Percentiles rank a stretch among this genome's conserved stretches.
These are phyloP conservation scores for Waitea zeae DNA, from an alignment of 1,284 basidiomycete species.

Conservation along the genomic window DNA sequence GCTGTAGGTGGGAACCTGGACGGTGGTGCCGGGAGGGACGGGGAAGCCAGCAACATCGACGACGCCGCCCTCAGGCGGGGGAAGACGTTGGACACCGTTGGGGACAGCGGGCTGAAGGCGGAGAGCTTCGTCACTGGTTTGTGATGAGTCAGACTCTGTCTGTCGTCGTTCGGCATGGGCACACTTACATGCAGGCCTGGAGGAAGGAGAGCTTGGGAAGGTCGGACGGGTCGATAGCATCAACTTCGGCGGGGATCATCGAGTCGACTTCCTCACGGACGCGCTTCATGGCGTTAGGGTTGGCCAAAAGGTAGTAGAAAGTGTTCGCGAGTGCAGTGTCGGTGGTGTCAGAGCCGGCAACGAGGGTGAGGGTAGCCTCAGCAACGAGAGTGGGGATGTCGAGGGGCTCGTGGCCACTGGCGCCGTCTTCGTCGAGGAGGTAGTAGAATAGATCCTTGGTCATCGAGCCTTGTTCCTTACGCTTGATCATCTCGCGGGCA, in stretches of 20 bases:
- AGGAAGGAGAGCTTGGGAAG: constrained; percentile 16
- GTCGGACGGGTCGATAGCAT: constrained; percentile 12
- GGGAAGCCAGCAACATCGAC: constrained; percentile 7
- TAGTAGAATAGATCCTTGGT: constrained; percentile 28
- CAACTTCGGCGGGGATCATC: constrained; percentile 8
- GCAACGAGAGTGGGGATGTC: constrained; percentile 5
- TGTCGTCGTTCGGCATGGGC: background rate
- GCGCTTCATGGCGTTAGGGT: constrained; percentile 15
- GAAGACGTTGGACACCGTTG: constrained; percentile 9
- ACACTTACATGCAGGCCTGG: constrained; percentile 18
- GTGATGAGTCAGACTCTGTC: constrained; percentile 1
- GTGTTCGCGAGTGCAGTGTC: constrained; percentile 16
- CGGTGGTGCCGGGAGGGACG: constrained; percentile 3
- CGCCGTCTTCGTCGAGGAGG: constrained; percentile 20
- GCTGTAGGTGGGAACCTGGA: constrained; percentile 4
- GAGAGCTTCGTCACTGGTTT: constrained; percentile 20
- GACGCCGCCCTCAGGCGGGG: constrained; percentile 7
- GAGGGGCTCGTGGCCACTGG: constrained; percentile 9
- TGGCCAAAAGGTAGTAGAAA: constrained; percentile 17
- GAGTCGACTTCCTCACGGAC: constrained; percentile 19
- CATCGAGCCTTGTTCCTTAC: constrained; percentile 9
- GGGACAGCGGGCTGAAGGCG: constrained; percentile 12
- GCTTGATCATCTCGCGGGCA: constrained; percentile 2
- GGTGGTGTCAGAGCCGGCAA: constrained; percentile 19
- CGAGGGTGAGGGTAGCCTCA: constrained; percentile 10